Percentiles rank a stretch among this genome's conserved stretches.
phyloP scores from a whole-genome alignment of 2,329 filamentous ascomycete genomes.

The Lasiodiplodia sp. region DNA sequence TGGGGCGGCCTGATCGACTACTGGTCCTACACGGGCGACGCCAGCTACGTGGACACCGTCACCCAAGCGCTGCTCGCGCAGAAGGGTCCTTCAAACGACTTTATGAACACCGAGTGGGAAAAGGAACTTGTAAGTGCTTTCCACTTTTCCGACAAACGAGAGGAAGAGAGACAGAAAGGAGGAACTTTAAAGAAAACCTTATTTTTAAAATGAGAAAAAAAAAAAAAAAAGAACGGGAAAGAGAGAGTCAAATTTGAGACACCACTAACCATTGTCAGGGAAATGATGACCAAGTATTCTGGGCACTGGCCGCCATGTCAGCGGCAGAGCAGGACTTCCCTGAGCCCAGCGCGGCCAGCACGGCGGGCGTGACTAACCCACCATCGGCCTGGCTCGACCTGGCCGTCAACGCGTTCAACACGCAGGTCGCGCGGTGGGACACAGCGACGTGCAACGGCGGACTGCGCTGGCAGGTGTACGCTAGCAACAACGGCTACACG shows the following conservation, averaged over 20 bases:
- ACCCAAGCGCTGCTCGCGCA: constrained; percentile 72
- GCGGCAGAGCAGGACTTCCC: constrained; percentile 62
- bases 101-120: constrained; percentile 59
- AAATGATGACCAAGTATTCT: constrained; percentile 67
- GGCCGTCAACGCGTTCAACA: constrained; percentile 81
- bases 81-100: constrained; percentile 74
- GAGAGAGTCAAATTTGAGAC: not conserved
- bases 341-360: constrained; percentile 39
- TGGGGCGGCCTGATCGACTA: constrained; percentile 50
- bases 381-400: constrained; percentile 77
- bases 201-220: not conserved
- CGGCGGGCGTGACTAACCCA: constrained; percentile 29
- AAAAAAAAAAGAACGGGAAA: not conserved
- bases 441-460: constrained; percentile 71
- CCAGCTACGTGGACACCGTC: constrained; percentile 47
- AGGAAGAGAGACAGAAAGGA: too few species aligned
- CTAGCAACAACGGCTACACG: constrained; percentile 72
- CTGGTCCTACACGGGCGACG: constrained; percentile 52
- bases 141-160: constrained; percentile 31
- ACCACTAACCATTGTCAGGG: constrained; percentile 49
- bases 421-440: constrained; percentile 77
- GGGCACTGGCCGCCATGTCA: constrained; percentile 65
- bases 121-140: constrained; percentile 50
- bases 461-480: constrained; percentile 85
- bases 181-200: not conserved